Base-by-base conservation (phyloP, 192 early-diverging fungal species). In the Mortierella alpina region DNA sequence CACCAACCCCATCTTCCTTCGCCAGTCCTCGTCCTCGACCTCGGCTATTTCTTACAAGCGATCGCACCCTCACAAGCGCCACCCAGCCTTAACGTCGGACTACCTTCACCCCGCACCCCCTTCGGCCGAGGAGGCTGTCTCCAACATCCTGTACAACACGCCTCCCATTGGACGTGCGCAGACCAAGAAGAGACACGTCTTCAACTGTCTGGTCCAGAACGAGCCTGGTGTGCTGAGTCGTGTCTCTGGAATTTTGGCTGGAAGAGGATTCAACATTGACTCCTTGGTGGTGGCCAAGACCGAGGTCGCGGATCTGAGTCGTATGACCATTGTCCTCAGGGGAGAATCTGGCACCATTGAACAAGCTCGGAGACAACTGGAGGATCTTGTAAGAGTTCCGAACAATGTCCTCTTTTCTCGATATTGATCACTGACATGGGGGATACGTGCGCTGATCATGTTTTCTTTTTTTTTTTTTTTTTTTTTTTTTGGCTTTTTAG, bases 201-300 rank as follows among this genome's bases (percentile, higher is more conserved):
- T 99, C 50, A 97, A 96, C 90, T 96, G 96, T 75, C 90, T 99
- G 68, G 96, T 97, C 63, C 92, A 93, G 70, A 94, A 96, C 84
- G 95, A 96, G 68, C 95, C 93, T n/a, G 93, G 93, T 58, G 94
- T 95, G 22, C 82, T 96, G 51, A 90, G 90, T 80, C 88, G 93
- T 63, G 88, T 95, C 6, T 92, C 89, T 70, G 97, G 94, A 20
- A 94, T 96, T 67, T 86, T 99, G 83, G 98, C 98, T 6, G 96
- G 91, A 18, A 86, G 98, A 55, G 96, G 96, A 0, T 97, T 98
- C 86, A 99, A 98, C 82, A 99, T 99, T 79, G 98, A 99, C 79
- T 95, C 96, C 58, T 85, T 99, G 51, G 96, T 99, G 10, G 98
- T 97, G 10, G 93, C 95, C 75, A 96, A 95, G 68, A 99, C 98